Evolutionary conservation across 805 yeast species (phyloP), one percentile per base, ranked within the genome.

Genomic region (Sungouiozyma ichnusensis): DNA sequence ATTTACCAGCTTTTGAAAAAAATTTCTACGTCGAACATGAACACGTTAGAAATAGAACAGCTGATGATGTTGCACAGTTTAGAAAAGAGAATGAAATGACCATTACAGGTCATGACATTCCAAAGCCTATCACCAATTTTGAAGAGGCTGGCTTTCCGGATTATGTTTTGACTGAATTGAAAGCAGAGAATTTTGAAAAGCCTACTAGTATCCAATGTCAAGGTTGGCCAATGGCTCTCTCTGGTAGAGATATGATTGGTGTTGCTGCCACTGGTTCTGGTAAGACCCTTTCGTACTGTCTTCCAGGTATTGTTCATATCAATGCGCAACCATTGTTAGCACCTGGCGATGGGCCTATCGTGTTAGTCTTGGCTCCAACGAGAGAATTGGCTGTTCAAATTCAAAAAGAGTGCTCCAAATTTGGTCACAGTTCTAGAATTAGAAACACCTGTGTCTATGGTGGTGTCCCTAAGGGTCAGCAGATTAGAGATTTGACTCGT

Each of bases 201-300:
- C 98, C 98, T 57, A 92, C 98, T 44, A 87, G 86, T 52, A 92
- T 92, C 60, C 98, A 92, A 72, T 86, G 96, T 68, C 98, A 92
- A 73, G 98, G 98, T 72, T 92, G 98, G 98, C 98, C 98, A 50
- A 92, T 92, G 98, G 98, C 98, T 60, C 73, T 88, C 45, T 79
- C 90, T 56, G 98, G 98, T 73, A 85, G 97, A 71, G 97, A 92
- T 65, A 83, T 92, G 90, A 85, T 92, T 67, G 98, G 98, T 75
- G 82, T 92, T 65, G 97, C 98, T 44, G 83, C 96, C 54, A 92
- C 98, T 53, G 98, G 98, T 69, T 88, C 97, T 43, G 98, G 98
- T 75, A 92, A 92, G 74, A 92, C 98, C 48, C 74, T 92, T 57
- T 85, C 97, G 35, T 92, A 90, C 74, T 86, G 96, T 73, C 74